Percentiles rank a stretch among this genome's conserved stretches.
phyloP scores from a whole-genome alignment of 1,284 basidiomycete species.

The Sporisorium scitamineum region DNA sequence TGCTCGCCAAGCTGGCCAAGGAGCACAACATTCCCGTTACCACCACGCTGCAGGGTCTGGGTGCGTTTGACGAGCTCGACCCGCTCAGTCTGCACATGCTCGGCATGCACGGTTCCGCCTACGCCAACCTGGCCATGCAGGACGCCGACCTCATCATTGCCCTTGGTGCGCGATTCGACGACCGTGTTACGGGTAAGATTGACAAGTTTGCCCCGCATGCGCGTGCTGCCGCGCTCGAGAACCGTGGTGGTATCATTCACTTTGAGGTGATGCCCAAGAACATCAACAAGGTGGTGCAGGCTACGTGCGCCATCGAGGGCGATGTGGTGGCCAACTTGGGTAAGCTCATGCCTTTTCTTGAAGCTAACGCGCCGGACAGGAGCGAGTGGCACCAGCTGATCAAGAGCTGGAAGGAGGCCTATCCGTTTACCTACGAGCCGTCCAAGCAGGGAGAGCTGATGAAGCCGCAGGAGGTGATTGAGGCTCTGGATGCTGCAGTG shows the following conservation, averaged over 20 bases:
- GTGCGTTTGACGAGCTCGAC: constrained; percentile 91
- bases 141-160: constrained; percentile 97
- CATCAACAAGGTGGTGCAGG: constrained; percentile 98
- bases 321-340: constrained; percentile 88
- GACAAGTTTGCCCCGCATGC: constrained; percentile 92
- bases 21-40: constrained; percentile 95
- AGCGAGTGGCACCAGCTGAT: constrained; percentile 79
- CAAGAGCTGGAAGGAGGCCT: constrained; percentile 84
- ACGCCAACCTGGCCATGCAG: constrained; percentile 98
- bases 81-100: constrained; percentile 91
- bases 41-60: constrained; percentile 94
- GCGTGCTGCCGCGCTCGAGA: constrained; percentile 83
- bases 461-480: constrained; percentile 97
- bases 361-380: constrained; percentile 69
- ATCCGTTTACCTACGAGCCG: constrained; percentile 89
- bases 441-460: constrained; percentile 77
- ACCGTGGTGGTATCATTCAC: constrained; percentile 95
- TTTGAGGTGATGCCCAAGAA: constrained; percentile 99
- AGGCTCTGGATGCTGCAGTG: constrained; percentile 80
- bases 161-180: constrained; percentile 94
- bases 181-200: constrained; percentile 94
- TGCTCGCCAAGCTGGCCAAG: constrained; percentile 83
- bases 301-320: constrained; percentile 91
- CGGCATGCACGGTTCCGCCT: constrained; percentile 97
- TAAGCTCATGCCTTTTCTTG: constrained; percentile 79